Evolutionary conservation across 441 rosid species (phyloP).

Genomic region (Geranium incanum): DNA sequence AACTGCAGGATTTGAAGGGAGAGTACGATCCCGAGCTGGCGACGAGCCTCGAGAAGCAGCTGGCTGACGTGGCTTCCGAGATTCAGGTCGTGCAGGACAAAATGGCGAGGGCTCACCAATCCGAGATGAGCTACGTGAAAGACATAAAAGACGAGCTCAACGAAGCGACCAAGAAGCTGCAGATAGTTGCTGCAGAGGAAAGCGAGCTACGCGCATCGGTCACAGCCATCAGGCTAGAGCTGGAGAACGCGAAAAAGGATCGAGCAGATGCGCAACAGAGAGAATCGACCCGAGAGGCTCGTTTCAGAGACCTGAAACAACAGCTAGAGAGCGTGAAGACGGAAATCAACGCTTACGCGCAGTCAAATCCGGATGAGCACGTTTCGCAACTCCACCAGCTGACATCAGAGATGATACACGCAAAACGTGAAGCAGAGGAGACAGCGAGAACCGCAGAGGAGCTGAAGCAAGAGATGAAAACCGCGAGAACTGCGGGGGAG

Average conservation of each 20-base stretch:
- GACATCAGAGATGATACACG: slow-evolving; percentile 56
- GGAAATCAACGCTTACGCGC: slow-evolving; percentile 53
- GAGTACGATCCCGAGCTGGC: slow-evolving; percentile 67
- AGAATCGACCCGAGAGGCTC: slow-evolving; percentile 70
- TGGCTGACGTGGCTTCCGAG: slow-evolving; percentile 10
- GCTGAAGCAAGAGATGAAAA: slow-evolving; percentile 59
- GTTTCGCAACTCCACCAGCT: slow-evolving; percentile 64
- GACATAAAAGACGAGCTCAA: slow-evolving; percentile 62
- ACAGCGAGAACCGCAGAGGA: slow-evolving; percentile 47
- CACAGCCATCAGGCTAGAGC: slow-evolving; percentile 62
- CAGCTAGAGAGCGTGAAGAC: slow-evolving; percentile 61
- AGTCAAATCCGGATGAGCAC: slow-evolving; percentile 71
- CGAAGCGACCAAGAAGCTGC: slow-evolving; percentile 67
- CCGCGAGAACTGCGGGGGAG: slow-evolving; percentile 43
- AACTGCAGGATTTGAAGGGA: slow-evolving; percentile 40
- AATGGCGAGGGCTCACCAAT: too few species aligned
- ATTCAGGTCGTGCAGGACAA: not conserved
- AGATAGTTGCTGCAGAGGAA: slow-evolving; percentile 68
- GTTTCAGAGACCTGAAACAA: slow-evolving; percentile 67
- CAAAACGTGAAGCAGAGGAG: slow-evolving; percentile 73
- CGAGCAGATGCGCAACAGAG: slow-evolving; percentile 59
- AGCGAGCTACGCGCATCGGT: slow-evolving; percentile 47
- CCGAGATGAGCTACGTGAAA: slow-evolving; percentile 7
- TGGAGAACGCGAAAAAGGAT: slow-evolving; percentile 68
- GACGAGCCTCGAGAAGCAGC: slow-evolving; percentile 51